Conservation (phyloP, 306 rosid species). For the Begonia masoniana region DNA sequence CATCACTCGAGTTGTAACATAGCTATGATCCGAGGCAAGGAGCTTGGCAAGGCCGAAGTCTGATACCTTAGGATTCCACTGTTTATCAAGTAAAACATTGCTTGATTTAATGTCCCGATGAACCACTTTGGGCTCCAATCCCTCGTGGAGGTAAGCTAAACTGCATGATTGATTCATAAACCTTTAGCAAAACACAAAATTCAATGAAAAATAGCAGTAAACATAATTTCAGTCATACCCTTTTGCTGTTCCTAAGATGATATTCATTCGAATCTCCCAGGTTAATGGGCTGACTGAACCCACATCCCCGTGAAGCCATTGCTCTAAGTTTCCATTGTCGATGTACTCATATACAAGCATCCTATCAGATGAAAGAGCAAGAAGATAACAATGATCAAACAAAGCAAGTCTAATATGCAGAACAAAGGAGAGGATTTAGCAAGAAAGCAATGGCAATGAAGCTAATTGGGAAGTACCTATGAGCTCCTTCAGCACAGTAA, state of each 20-base stretch:
- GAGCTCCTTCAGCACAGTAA: constrained; percentile 94
- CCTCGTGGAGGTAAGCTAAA: constrained; percentile 76
- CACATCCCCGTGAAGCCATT: constrained; percentile 86
- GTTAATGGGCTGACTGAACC: constrained; percentile 73
- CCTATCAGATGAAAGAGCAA: constrained; percentile 20
- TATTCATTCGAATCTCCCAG: constrained; percentile 77
- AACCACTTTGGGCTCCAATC: constrained; percentile 88
- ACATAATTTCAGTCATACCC: constrained; percentile 27
- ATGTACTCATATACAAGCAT: constrained; percentile 86
- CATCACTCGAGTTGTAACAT: constrained; percentile 87
- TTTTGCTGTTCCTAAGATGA: constrained; percentile 69
- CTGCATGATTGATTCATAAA: constrained; percentile 21
- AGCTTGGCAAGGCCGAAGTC: constrained; percentile 94
- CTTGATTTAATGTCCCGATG: constrained; percentile 88
- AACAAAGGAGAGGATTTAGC: background rate
- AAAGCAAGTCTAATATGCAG: background rate
- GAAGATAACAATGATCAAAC: background rate
- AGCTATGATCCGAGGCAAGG: constrained; percentile 63
- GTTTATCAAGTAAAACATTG: constrained; percentile 77
- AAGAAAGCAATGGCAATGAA: background rate
- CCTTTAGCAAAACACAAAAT: background rate
- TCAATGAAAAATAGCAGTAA: background rate
- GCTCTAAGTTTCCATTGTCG: constrained; percentile 83
- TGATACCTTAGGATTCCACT: constrained; percentile 83
- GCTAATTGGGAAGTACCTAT: constrained; percentile 32